A percentile compares a stretch with the other conserved stretches of the same genome.
phyloP scores from a whole-genome alignment of 2,329 filamentous ascomycete genomes.

The Scytalidium lignicola region DNA sequence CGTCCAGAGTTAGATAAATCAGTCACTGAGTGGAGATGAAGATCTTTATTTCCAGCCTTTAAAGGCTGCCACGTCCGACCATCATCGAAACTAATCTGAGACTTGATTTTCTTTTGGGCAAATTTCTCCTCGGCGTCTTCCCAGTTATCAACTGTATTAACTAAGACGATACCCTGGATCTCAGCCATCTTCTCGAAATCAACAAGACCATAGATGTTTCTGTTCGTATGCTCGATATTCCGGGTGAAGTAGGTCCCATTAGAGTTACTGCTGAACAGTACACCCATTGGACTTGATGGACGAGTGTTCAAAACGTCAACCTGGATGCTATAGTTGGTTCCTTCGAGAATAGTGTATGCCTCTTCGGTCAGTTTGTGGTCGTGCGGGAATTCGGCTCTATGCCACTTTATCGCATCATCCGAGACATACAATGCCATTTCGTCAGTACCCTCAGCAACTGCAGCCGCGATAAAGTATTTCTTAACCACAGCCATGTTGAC shows the following conservation, averaged over 20 bases:
- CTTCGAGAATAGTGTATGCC: slow-evolving; percentile 90
- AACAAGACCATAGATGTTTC: slow-evolving; percentile 68
- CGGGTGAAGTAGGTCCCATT: slow-evolving; percentile 94
- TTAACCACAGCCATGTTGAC: slow-evolving; percentile 80
- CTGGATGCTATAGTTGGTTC: slow-evolving; percentile 96
- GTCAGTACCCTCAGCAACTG: slow-evolving; percentile 71
- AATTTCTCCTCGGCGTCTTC: slow-evolving; percentile 59
- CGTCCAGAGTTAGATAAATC: slow-evolving; percentile 75
- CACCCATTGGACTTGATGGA: slow-evolving; percentile 69
- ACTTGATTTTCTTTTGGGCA: slow-evolving; percentile 63
- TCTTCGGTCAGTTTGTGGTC: slow-evolving; percentile 77
- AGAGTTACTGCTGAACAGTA: slow-evolving; percentile 92
- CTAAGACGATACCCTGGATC: slow-evolving; percentile 86
- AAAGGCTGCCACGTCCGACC: slow-evolving; percentile 77
- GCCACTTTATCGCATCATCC: slow-evolving; percentile 79
- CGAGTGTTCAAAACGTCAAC: slow-evolving; percentile 78
- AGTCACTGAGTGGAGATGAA: slow-evolving; percentile 92
- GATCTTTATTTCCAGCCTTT: slow-evolving; percentile 55
- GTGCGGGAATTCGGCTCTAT: slow-evolving; percentile 81
- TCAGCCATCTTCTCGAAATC: slow-evolving; percentile 93
- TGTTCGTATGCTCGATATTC: slow-evolving; percentile 89
- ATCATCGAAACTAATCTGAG: slow-evolving; percentile 91
- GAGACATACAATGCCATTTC: slow-evolving; percentile 92
- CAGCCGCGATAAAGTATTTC: slow-evolving; percentile 79
- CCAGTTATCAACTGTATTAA: slow-evolving; percentile 86